A percentile compares a stretch with the other conserved stretches of the same genome.
Evolutionary conservation across 768 basidiomycete genomes (phyloP).

Genomic region (Kockovaella imperatae): DNA sequence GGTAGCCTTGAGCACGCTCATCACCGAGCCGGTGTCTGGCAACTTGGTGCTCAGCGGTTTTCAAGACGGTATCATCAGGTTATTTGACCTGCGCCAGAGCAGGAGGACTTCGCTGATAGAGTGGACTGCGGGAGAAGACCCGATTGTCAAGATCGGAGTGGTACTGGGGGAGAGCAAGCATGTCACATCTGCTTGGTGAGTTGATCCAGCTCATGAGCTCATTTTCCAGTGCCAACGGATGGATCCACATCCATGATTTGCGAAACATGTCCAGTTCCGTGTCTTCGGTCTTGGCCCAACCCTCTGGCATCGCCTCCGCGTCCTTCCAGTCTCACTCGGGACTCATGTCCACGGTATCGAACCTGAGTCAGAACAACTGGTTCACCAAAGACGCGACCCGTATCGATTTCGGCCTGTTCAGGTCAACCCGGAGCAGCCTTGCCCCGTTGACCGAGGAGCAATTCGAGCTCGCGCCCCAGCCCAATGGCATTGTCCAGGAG

Average conservation of each 20-base stretch:
- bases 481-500: constrained; percentile 3
- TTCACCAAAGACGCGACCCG: background rate
- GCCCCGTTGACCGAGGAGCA: constrained; percentile 13
- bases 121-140: constrained; percentile 3
- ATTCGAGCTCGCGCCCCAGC: constrained; percentile 11
- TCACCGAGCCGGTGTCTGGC: constrained; percentile 32
- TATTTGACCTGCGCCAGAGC: constrained; percentile 29
- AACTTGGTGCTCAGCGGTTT: constrained; percentile 26
- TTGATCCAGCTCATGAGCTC: constrained; percentile 1
- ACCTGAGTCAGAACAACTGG: too few species aligned
- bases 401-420: constrained; percentile 15
- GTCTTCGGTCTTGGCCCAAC: constrained; percentile 19
- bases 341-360: constrained; percentile 26
- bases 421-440: constrained; percentile 11
- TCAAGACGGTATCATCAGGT: constrained; percentile 20
- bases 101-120: constrained; percentile 10
- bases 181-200: constrained; percentile 31
- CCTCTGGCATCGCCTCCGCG: constrained; percentile 19
- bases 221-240: constrained; percentile 23
- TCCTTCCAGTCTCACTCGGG: constrained; percentile 37
- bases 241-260: constrained; percentile 31
- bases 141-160: constrained; percentile 23
- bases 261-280: constrained; percentile 12
- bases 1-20: constrained; percentile 14
- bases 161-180: constrained; percentile 29